Evolutionary conservation across 805 yeast genomes (phyloP).

Genomic region (Sugiyamaella americana): DNA sequence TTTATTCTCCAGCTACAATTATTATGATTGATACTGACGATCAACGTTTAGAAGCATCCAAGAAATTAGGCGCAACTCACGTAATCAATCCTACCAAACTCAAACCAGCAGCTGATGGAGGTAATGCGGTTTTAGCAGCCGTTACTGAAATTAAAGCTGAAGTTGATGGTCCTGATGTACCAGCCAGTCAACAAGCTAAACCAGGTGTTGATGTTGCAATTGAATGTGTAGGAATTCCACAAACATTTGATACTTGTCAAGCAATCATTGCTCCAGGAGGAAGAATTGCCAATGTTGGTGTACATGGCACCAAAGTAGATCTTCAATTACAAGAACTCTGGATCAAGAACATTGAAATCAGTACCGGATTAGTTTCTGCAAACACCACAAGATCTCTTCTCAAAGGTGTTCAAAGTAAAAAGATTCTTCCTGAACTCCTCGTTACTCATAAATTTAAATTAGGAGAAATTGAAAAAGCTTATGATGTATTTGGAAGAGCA

Average conservation of each 20-base stretch:
- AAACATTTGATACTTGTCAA: constrained; percentile 64
- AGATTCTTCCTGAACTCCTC: constrained; percentile 56
- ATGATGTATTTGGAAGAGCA: constrained; percentile 45
- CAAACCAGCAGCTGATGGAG: constrained; percentile 28
- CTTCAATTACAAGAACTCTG: constrained; percentile 69
- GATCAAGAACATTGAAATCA: constrained; percentile 55
- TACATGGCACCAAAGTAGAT: constrained; percentile 60
- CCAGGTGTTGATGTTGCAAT: constrained; percentile 66
- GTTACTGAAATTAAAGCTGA: constrained; percentile 26
- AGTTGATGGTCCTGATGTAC: constrained; percentile 33
- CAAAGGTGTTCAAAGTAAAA: constrained; percentile 42
- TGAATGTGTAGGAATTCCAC: constrained; percentile 79
- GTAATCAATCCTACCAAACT: constrained; percentile 74
- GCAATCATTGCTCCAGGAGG: constrained; percentile 61
- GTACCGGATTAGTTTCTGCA: constrained; percentile 48
- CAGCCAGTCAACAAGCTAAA: constrained; percentile 51
- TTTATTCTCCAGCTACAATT: constrained; percentile 54
- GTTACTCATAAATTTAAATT: constrained; percentile 70
- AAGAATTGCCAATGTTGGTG: constrained; percentile 74
- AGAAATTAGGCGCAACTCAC: constrained; percentile 88
- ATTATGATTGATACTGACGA: constrained; percentile 68
- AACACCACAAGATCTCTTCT: constrained; percentile 39
- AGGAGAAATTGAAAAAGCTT: constrained; percentile 67
- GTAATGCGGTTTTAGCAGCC: neutral
- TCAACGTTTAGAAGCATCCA: constrained; percentile 60